These are phyloP conservation scores for Pleurotus pulmonarius DNA, from an alignment of 768 basidiomycete genomes.

Conservation along the genomic window DNA sequence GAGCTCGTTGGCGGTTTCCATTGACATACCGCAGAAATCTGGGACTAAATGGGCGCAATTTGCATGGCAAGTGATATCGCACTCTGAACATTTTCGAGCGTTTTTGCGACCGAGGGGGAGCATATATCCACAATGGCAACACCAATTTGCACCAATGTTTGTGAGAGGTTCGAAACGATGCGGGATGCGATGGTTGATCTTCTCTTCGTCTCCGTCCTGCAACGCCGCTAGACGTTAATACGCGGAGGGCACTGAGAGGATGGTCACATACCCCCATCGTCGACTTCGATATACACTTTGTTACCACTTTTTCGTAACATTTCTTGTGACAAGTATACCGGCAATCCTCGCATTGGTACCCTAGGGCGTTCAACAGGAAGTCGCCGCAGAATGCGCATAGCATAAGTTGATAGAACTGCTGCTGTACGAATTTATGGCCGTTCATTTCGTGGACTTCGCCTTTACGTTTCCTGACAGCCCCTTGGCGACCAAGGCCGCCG, in stretches of 20 bases:
- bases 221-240: constrained; percentile 2
- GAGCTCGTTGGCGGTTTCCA: constrained; percentile 96
- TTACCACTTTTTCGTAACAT: constrained; percentile 98
- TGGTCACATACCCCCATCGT: constrained; percentile 75
- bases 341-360: constrained; percentile 99
- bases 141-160: constrained; percentile 98
- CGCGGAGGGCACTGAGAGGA: background rate
- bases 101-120: constrained; percentile 96
- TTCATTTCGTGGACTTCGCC: constrained; percentile 99
- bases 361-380: constrained; percentile 93
- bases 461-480: constrained; percentile 96
- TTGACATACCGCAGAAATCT: constrained; percentile 99
- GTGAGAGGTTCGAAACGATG: constrained; percentile 97
- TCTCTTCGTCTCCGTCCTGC: constrained; percentile 95
- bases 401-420: constrained; percentile 98
- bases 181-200: constrained; percentile 98
- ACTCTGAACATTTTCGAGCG: constrained; percentile 92
- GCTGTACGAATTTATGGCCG: constrained; percentile 95
- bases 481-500: constrained; percentile 93
- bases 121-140: constrained; percentile 99
- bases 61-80: constrained; percentile 94
- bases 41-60: constrained; percentile 98
- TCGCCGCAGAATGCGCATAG: constrained; percentile 97
- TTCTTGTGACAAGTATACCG: constrained; percentile 99
- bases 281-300: constrained; percentile 98